These are phyloP conservation scores for Ustilago sp. DNA, from an alignment of 1,284 basidiomycete genomes.

Conservation along the genomic window DNA sequence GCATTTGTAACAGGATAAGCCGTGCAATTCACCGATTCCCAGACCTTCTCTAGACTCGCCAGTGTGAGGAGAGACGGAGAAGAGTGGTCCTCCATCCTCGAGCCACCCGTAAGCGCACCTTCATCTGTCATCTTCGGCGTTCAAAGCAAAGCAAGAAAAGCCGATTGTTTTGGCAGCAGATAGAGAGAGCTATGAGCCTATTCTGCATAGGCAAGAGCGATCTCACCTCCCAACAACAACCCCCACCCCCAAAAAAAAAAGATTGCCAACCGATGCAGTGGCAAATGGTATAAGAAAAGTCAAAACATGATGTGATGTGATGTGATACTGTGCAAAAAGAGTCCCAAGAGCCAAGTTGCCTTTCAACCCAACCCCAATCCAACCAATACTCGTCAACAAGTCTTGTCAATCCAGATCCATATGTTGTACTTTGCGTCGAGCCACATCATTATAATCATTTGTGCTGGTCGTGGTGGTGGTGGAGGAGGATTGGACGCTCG, in stretches of 20 bases:
- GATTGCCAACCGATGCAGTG: no score
- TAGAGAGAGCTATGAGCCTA: slow-evolving; percentile 1
- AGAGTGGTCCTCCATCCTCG: slow-evolving; percentile 6
- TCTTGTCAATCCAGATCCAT: no score
- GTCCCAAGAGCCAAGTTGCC: no score
- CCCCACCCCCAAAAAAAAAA: not conserved
- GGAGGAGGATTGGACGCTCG: no score
- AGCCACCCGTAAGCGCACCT: not conserved
- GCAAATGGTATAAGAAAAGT: no score
- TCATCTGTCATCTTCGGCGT: not conserved
- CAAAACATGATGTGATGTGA: no score
- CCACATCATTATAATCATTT: no score
- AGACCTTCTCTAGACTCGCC: not conserved
- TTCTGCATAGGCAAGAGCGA: slow-evolving; percentile 8
- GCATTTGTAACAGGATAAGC: not conserved
- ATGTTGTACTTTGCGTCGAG: no score
- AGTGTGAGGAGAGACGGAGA: not conserved
- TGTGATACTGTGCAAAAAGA: no score
- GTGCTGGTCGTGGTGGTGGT: no score
- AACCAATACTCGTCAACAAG: no score
- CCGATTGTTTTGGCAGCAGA: slow-evolving; percentile 2
- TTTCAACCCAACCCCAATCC: no score
- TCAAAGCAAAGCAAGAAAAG: not conserved
- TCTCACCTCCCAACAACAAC: not conserved
- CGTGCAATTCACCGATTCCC: not conserved